Conservation (phyloP, 257 asterid genomes). For the Salvia splendens region DNA sequence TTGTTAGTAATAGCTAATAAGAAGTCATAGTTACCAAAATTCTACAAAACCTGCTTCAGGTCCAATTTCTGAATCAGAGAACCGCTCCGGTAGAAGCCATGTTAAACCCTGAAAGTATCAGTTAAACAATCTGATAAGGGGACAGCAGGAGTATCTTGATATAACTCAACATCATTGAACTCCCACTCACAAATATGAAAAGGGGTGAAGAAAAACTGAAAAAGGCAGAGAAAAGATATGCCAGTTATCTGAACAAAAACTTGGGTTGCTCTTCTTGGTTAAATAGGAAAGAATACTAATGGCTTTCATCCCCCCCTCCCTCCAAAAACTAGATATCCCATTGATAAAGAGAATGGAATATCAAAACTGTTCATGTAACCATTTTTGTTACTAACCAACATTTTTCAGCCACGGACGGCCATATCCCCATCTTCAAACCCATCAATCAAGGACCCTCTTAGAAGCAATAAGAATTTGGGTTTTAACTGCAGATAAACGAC, state of each 20-base stretch:
- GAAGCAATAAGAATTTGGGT: not conserved
- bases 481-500: conserved; percentile 9
- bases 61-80: conserved; percentile 95
- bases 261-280: not conserved
- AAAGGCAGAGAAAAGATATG: conserved; percentile 2
- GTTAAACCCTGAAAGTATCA: conserved; percentile 78
- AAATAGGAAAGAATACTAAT: not conserved
- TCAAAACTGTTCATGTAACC: not conserved
- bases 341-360: not conserved
- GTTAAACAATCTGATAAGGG: conserved; percentile 33
- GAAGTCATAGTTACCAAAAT: conserved; percentile 89
- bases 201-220: conserved; percentile 12
- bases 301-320: not conserved
- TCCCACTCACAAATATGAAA: conserved; percentile 23
- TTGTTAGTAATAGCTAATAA: conserved; percentile 43
- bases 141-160: conserved; percentile 1
- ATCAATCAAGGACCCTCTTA: not conserved
- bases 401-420: not conserved
- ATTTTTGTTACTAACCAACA: not conserved
- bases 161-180: conserved; percentile 5
- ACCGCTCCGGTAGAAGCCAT: conserved; percentile 97
- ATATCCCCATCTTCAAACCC: not conserved
- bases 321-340: not conserved
- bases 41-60: conserved; percentile 99
- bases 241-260: not conserved